Percentiles rank a stretch among this genome's conserved stretches.
Conservation (phyloP, 805 yeast genomes). For the Saccharomycopsis fibuligera region DNA sequence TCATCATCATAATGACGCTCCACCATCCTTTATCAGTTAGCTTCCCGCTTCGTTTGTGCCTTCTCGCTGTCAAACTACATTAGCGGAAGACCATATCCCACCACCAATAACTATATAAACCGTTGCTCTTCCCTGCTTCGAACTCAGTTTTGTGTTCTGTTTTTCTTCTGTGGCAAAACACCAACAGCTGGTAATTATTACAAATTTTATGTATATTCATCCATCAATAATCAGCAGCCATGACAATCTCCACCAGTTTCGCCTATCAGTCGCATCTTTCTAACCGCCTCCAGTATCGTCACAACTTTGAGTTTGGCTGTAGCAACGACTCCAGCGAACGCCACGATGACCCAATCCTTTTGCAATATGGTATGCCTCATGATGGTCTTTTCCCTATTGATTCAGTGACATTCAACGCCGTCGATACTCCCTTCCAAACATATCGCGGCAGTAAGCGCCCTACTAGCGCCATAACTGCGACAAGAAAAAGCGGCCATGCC, state of each 20-base stretch:
- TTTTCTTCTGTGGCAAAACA: too few relatives aligned
- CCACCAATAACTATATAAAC: neutral
- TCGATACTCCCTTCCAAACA: conserved; percentile 33
- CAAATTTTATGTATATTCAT: too few relatives aligned
- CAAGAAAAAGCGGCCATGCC: conserved; percentile 22
- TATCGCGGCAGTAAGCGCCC: neutral
- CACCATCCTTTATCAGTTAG: too few relatives aligned
- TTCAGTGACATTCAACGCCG: conserved; percentile 29
- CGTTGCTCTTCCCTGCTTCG: neutral
- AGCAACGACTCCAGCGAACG: conserved; percentile 1
- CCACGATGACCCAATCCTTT: conserved; percentile 33
- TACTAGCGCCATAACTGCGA: neutral
- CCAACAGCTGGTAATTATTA: too few relatives aligned
- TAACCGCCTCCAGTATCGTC: conserved; percentile 13
- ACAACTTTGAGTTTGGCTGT: conserved; percentile 16
- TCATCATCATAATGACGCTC: too few relatives aligned
- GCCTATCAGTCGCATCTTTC: too few relatives aligned
- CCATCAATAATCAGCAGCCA: too few relatives aligned
- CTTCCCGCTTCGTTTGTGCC: too few relatives aligned
- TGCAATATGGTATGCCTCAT: conserved; percentile 38
- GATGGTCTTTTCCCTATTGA: conserved; percentile 38
- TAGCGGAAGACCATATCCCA: conserved; percentile 14
- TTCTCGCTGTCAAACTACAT: conserved; percentile 8
- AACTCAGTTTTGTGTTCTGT: too few relatives aligned
- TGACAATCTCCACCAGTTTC: too few relatives aligned